phyloP scores from a whole-genome alignment of 257 asterid species.

The Salvia splendens region DNA sequence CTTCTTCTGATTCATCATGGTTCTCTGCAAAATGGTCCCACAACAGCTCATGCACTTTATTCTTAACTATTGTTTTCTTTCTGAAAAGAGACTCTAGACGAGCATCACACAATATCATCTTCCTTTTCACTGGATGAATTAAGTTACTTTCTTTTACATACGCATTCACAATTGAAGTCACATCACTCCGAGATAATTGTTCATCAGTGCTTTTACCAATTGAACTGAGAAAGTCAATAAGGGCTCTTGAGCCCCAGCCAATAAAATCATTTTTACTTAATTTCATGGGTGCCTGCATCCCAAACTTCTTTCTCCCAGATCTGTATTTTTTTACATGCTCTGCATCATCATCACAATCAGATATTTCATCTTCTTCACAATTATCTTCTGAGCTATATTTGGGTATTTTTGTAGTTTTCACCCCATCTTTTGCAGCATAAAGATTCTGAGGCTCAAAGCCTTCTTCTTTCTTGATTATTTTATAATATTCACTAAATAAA shows the following conservation, averaged over 20 bases:
- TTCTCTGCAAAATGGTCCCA: slow-evolving; percentile 65
- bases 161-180: slow-evolving; percentile 46
- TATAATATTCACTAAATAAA: slow-evolving; percentile 71
- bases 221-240: slow-evolving; percentile 59
- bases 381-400: slow-evolving; percentile 46
- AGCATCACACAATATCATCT: slow-evolving; percentile 55
- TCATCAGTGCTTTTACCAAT: slow-evolving; percentile 56
- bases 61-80: slow-evolving; percentile 40
- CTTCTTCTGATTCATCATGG: slow-evolving; percentile 53
- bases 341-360: slow-evolving; percentile 47
- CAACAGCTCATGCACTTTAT: slow-evolving; percentile 51
- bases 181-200: slow-evolving; percentile 56
- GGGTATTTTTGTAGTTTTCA: slow-evolving; percentile 31
- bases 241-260: slow-evolving; percentile 84
- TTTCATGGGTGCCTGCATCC: slow-evolving; percentile 30
- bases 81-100: slow-evolving; percentile 51
- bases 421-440: slow-evolving; percentile 43
- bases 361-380: slow-evolving; percentile 42
- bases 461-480: slow-evolving; percentile 46
- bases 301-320: slow-evolving; percentile 33
- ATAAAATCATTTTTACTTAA: slow-evolving; percentile 49
- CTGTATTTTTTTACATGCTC: slow-evolving; percentile 32
- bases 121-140: slow-evolving; percentile 50
- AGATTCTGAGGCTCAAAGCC: slow-evolving; percentile 46
- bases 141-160: slow-evolving; percentile 60